Base-by-base conservation (phyloP, 1,284 basidiomycete species). In the Ustilago tritici region DNA sequence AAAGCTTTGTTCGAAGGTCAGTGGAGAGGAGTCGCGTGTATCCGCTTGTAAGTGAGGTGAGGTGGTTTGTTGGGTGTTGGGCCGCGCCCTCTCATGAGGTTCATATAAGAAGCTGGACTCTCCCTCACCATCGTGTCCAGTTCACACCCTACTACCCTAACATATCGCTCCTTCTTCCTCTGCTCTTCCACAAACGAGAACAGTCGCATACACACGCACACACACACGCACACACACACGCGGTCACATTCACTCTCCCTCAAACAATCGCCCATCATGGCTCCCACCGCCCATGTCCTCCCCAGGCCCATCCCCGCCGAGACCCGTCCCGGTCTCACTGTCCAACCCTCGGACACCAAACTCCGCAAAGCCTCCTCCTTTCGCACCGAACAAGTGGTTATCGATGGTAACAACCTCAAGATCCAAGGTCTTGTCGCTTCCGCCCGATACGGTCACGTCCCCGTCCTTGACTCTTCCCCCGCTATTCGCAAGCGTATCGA, bases 391-490 rank as follows among this genome's bases (percentile, higher is more conserved):
- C 75, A 77, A 47, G 69, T 80, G 49, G 61, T 79, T 62, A 79
- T 81, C 62, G 79, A 81, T 55, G 79, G 79, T 17, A 38, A 76
- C 55, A 73, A 61, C 15, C 77, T 81, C 68, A 65, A 72, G 59
- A 79, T 81, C 35, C 57, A 72, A 23, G 79, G 65, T 58, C 76
- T 81, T n/a, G 76, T 81, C 61, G 76, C 79, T 43, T 71, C 73
- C 6, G 79, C 79, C 0, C 67, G 79, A 6, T 81, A 81, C 67
- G 70, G 73, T 10, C 71, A 79, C 64, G 56, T 75, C 14, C 81
- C 81, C 35, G 47, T 71, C 47, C 78, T 82, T 53, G 79, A 81
- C 67, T 10, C 56, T 0, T 78, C 79, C 15, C 63, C 68, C 7
- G 67, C 58, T 3, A 76, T 70, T 12, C 68, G 70, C 56, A 76